Evolutionary conservation across 768 basidiomycete species (phyloP), one percentile per base, ranked within the genome.

Genomic region (Collybiopsis luxurians): DNA sequence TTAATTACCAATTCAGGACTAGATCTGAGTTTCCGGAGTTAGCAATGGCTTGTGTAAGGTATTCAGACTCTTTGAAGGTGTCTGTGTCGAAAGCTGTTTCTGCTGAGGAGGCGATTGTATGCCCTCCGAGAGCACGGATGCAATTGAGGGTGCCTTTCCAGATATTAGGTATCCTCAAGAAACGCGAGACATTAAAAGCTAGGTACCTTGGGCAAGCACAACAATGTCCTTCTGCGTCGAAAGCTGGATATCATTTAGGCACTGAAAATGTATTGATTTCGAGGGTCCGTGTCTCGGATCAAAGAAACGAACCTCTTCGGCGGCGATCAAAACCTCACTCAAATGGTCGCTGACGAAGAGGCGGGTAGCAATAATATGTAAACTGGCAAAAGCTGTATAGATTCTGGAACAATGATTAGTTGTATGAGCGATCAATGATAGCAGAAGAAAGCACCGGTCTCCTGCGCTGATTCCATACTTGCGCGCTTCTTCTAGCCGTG

Each of bases 401-500:
- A 85, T 75, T 15, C 87, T 88, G 53, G 12, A 36, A 44, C 31
- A 34, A 55, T 45, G 24, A 19, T 21, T 45, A 17, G 52, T 30
- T 56, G 39, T 28, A 31, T 39, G 45, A 38, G 24, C 6, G 6
- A 11, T 11, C n/a, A 17, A 12, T n/a, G 1, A 5, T 43, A 28
- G 11, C 11, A 11, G 28, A 7, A 13, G 28, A 10, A 60, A 71
- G 55, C 57, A 86, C 86, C 84, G 76, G 63, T 90, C 86, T 13
- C 86, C 86, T 9, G 86, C 82, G 60, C 83, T 84, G 47, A 82
- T 78, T 3, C 85, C 86, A 60, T 82, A 83, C 64, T 85, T 83
- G 27, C 85, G 70, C 9, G 86, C 85, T 63, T 84, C 77, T 64
- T 86, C 83, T 47, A 87, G 69, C 11, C 82, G 78, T 12, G 79